Percentiles rank a stretch among this genome's conserved stretches.
Evolutionary conservation across 2,329 filamentous ascomycete genomes (phyloP).

Genomic region (Botrytis medusae): DNA sequence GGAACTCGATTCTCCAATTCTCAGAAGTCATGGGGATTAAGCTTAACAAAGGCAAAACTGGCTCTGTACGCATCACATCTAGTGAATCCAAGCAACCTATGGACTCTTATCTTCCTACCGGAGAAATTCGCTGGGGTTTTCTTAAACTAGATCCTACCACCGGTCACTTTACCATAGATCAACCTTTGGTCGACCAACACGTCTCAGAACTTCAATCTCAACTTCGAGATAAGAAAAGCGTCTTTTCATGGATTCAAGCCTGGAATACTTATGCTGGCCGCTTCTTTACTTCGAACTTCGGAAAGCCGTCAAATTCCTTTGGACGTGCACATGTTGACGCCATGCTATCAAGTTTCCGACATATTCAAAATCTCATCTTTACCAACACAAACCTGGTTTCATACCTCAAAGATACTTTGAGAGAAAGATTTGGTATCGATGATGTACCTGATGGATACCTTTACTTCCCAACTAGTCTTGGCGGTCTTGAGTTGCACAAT

Average conservation of each 20-base stretch:
- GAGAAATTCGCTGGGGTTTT: conserved; percentile 60
- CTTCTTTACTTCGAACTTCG: conserved; percentile 60
- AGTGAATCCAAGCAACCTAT: conserved; percentile 12
- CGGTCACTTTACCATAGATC: conserved; percentile 56
- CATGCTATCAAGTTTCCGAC: conserved; percentile 51
- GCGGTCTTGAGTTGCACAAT: conserved; percentile 45
- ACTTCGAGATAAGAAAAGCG: conserved; percentile 49
- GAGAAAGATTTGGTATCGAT: conserved; percentile 47
- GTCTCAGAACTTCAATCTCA: conserved; percentile 57
- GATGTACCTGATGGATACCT: conserved; percentile 46
- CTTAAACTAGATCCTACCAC: conserved; percentile 50
- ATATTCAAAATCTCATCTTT: conserved; percentile 54
- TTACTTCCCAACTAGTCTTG: conserved; percentile 44
- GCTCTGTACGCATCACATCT: conserved; percentile 46
- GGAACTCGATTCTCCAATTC: conserved; percentile 58
- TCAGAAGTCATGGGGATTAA: conserved; percentile 54
- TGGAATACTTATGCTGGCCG: conserved; percentile 59
- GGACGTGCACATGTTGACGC: conserved; percentile 55
- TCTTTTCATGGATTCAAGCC: conserved; percentile 59
- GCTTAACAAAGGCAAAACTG: conserved; percentile 59
- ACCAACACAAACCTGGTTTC: conserved; percentile 45
- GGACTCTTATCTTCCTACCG: conserved; percentile 46
- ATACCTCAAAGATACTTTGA: conserved; percentile 50
- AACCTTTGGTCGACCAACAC: conserved; percentile 54
- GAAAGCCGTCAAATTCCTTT: conserved; percentile 54